phyloP scores from a whole-genome alignment of 768 basidiomycete genomes.

The Rhizopogon roseolus region DNA sequence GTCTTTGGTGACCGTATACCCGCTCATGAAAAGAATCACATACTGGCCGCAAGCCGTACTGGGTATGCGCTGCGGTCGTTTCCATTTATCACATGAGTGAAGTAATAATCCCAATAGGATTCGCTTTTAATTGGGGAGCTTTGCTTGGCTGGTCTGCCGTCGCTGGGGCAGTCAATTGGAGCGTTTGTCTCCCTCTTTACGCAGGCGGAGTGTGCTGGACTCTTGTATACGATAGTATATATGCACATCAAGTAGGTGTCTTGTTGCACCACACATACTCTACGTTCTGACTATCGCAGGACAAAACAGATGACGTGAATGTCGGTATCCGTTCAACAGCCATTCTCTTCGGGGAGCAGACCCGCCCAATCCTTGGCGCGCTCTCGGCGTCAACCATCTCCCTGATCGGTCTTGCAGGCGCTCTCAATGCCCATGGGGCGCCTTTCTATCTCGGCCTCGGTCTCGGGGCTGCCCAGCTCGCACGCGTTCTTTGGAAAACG shows the following conservation, averaged over 20 bases:
- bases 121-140: constrained; percentile 97
- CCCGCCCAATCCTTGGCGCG: constrained; percentile 68
- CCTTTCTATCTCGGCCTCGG: constrained; percentile 79
- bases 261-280: not conserved
- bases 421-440: constrained; percentile 69
- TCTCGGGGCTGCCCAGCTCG: constrained; percentile 71
- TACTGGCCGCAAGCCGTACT: constrained; percentile 97
- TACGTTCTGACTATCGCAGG: constrained; percentile 41
- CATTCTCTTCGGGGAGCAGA: constrained; percentile 76
- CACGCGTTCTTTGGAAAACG: constrained; percentile 67
- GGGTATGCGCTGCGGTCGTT: constrained; percentile 43
- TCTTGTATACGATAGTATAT: constrained; percentile 95
- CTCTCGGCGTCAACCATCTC: constrained; percentile 74
- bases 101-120: constrained; percentile 41
- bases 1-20: constrained; percentile 83
- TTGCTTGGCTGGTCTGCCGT: constrained; percentile 96
- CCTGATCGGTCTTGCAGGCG: constrained; percentile 73
- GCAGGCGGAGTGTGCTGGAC: constrained; percentile 91
- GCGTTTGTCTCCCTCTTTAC: constrained; percentile 81
- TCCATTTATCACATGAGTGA: not conserved
- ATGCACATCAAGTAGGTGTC: constrained; percentile 87
- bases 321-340: constrained; percentile 94
- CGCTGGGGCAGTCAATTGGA: constrained; percentile 75
- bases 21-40: constrained; percentile 95
- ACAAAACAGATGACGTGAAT: constrained; percentile 85